phyloP scores from a whole-genome alignment of 768 basidiomycete species.

The Tricholoma terreum region DNA sequence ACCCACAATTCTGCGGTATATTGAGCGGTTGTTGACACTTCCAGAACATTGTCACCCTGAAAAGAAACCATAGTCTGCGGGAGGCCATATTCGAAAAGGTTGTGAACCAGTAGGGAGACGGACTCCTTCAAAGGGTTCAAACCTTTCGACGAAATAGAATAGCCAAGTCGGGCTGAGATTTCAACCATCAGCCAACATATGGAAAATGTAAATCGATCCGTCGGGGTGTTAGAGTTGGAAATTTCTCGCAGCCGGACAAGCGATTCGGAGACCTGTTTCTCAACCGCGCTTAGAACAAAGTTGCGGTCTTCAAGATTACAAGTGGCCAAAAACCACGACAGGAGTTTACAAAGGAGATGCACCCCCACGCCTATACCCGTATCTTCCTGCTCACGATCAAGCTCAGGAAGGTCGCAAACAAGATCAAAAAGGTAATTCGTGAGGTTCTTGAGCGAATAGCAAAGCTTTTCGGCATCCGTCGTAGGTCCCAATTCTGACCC shows the following conservation, averaged over 20 bases:
- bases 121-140: slow-evolving; percentile 24
- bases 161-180: slow-evolving; percentile 39
- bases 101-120: slow-evolving; percentile 39
- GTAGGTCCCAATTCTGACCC: slow-evolving; percentile 43
- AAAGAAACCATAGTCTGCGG: slow-evolving; percentile 42
- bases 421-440: slow-evolving; percentile 43
- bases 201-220: slow-evolving; percentile 40
- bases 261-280: slow-evolving; percentile 36
- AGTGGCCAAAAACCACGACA: slow-evolving; percentile 43
- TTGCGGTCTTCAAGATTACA: slow-evolving; percentile 30
- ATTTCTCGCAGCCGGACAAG: slow-evolving; percentile 36
- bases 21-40: slow-evolving; percentile 36
- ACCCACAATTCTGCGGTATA: slow-evolving; percentile 71
- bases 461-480: slow-evolving; percentile 44
- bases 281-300: slow-evolving; percentile 29
- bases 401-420: slow-evolving; percentile 34
- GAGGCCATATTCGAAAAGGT: slow-evolving; percentile 55
- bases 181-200: slow-evolving; percentile 68
- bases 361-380: slow-evolving; percentile 40
- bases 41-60: slow-evolving; percentile 28
- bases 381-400: slow-evolving; percentile 24
- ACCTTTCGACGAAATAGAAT: slow-evolving; percentile 15
- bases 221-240: slow-evolving; percentile 25
- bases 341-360: slow-evolving; percentile 39
- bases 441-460: slow-evolving; percentile 41